Evolutionary conservation across 2,329 filamentous ascomycete genomes (phyloP), one percentile per base, ranked within the genome.

Genomic region (Lizonia empirigonia): DNA sequence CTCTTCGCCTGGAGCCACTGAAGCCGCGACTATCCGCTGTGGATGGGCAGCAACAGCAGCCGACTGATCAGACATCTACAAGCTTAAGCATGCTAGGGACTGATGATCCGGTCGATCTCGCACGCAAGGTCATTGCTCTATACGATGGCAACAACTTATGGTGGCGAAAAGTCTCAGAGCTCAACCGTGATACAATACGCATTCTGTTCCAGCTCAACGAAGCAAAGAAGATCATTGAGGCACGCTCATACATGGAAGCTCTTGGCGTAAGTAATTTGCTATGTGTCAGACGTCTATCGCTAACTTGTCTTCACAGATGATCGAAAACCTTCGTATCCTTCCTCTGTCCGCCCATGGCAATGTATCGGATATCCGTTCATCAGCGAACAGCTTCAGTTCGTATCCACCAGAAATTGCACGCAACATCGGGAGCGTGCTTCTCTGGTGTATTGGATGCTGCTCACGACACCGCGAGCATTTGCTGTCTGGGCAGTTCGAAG

Each of bases 361-460:
- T 66, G 85, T 94, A 50, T 83, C 85, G 64, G 82, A 81, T 39
- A 93, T 99, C 74, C 90, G 94, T 57, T 82, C 82, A 59, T 86
- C 86, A 54, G 91, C 93, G 1, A 85, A 90, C 64, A 87, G 86
- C 55, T 97, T 99, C 76, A 84, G 90, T 13, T 80, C 82, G 1
- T 82, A 96, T 32, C 84, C 91, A 4, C 85, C 90, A 60, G 85
- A 91, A 7, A 89, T 99, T 32, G 88, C 92, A 2, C 87, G 90
- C 70, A 96, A 94, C 67, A 86, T 97, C 63, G 93, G 93, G 15
- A 91, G 93, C 73, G 80, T 97, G 56, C 82, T 99, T 57, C 88
- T 96, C 77, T 97, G 94, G 94, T 91, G 91, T 40, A 90, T 99
- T 60, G 83, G 88, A 33, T 91, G 89, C 76, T 95, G 92, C 74